phyloP scores from a whole-genome alignment of 495 filamentous ascomycete genomes.

The Durotheca rogersii region DNA sequence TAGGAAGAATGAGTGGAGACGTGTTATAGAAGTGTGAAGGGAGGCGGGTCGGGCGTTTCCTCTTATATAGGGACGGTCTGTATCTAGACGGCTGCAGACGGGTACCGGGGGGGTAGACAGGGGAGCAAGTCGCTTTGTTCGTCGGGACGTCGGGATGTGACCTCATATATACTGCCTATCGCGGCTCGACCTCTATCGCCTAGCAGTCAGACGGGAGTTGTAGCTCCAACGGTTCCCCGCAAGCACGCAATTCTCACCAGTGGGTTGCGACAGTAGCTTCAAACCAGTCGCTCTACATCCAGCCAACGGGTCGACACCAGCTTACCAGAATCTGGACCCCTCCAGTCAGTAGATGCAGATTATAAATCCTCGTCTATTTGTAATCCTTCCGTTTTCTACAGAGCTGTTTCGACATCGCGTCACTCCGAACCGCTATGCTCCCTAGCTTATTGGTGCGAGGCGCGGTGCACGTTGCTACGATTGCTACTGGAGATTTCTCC shows the following conservation, averaged over 20 bases:
- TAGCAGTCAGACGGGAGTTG: conserved; percentile 2
- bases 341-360: conserved; percentile 10
- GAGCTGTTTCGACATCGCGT: background rate
- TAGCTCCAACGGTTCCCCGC: conserved; percentile 27
- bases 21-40: no score
- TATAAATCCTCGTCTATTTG: conserved; percentile 32
- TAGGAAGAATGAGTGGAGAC: no score
- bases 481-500: conserved; percentile 1
- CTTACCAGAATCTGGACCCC: no score
- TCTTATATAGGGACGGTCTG: conserved; percentile 19
- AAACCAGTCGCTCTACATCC: no score
- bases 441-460: background rate
- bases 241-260: conserved; percentile 20
- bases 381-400: conserved; percentile 5
- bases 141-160: conserved; percentile 3
- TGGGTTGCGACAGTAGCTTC: conserved; percentile 14
- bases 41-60: background rate
- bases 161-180: conserved; percentile 21
- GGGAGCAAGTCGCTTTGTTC: background rate
- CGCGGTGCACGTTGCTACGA: conserved; percentile 4
- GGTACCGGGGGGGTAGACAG: no score
- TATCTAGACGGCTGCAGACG: no score
- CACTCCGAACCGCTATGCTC: conserved; percentile 2
- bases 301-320: no score
- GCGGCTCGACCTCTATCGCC: conserved; percentile 9